Evolutionary conservation across 768 basidiomycete species (phyloP).

Genomic region (Leucosporidium yakuticum): DNA sequence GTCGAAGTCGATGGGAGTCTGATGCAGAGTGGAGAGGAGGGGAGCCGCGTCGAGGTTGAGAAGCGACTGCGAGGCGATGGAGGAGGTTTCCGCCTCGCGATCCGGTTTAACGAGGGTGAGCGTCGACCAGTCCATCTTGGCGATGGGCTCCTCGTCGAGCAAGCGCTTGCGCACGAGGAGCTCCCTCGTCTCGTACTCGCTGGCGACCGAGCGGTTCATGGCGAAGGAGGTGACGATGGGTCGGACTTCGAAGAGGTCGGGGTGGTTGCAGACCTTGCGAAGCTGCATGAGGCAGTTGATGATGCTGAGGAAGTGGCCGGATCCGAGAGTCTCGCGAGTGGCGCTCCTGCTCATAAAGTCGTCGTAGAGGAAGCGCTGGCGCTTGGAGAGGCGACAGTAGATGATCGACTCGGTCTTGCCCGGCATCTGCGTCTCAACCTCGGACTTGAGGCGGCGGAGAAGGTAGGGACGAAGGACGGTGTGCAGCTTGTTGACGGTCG

Average conservation of each 20-base stretch:
- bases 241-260: conserved; percentile 71
- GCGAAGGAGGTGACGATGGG: conserved; percentile 48
- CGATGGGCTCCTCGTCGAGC: conserved; percentile 36
- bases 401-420: conserved; percentile 65
- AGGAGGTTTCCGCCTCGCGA: conserved; percentile 24
- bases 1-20: conserved; percentile 17
- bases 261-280: conserved; percentile 94
- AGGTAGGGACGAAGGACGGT: conserved; percentile 93
- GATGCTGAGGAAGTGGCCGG: conserved; percentile 56
- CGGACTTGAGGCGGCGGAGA: conserved; percentile 82
- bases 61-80: conserved; percentile 13
- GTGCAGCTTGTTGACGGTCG: conserved; percentile 43
- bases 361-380: conserved; percentile 78
- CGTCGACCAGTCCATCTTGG: conserved; percentile 34
- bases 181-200: conserved; percentile 44
- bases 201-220: conserved; percentile 44
- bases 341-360: conserved; percentile 69
- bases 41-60: conserved; percentile 24
- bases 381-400: conserved; percentile 76
- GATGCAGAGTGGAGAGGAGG: conserved; percentile 17
- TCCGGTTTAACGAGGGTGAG: conserved; percentile 32
- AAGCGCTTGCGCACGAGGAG: conserved; percentile 43
- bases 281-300: conserved; percentile 78
- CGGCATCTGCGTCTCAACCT: conserved; percentile 83
- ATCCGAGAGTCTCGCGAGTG: conserved; percentile 57